Base-by-base conservation (phyloP, 208 protist genomes). In the Trichomonas vaginalis region DNA sequence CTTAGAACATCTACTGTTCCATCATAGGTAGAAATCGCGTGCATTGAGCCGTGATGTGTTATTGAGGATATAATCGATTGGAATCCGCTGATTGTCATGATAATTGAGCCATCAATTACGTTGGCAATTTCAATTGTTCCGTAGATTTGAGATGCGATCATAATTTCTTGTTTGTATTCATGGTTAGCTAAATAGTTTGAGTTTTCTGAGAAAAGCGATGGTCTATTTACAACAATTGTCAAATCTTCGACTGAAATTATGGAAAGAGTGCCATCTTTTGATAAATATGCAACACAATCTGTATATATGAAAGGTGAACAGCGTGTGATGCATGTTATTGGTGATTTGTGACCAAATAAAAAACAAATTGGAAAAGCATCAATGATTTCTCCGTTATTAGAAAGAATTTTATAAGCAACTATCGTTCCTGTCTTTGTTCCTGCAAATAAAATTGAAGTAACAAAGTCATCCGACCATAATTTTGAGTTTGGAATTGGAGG, bases 201-300 rank as follows among this genome's bases (percentile, higher is more conserved):
- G 32, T 46, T 48, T 90, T 90, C 82, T 35, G 82, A 90, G 23
- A 90, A 90, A 48, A 90, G 42, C 0, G 10, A 10, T 21, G 10
- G 23, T 14, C 8, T 46, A 48, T 90, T 46, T 48, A 21, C 21
- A 48, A 90, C 23, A 90, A 90, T 90, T 48, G 82, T 90, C n/a
- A 90, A 90, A 90, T 90, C 82, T 90, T 90, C 82, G 48, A 90
- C 42, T 45, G 82, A 90, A 35, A 90, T 90, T 90, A 90, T 27
- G 12, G 82, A 90, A n/a, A 90, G 32, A n/a, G 82, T 90, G 21
- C 82, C 82, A 48, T 90, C 82, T 23, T 17, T 48, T 48, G 82
- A 90, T 23, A 90, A n/a, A 35, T 35, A 90, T 48, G 82, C 82
- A 90, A 90, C 82, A 32, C 82, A 90, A n/a, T 17, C 8, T 9